These are phyloP conservation scores for Diaporthe vexans DNA, from an alignment of 2,329 filamentous ascomycete species.

Conservation along the genomic window DNA sequence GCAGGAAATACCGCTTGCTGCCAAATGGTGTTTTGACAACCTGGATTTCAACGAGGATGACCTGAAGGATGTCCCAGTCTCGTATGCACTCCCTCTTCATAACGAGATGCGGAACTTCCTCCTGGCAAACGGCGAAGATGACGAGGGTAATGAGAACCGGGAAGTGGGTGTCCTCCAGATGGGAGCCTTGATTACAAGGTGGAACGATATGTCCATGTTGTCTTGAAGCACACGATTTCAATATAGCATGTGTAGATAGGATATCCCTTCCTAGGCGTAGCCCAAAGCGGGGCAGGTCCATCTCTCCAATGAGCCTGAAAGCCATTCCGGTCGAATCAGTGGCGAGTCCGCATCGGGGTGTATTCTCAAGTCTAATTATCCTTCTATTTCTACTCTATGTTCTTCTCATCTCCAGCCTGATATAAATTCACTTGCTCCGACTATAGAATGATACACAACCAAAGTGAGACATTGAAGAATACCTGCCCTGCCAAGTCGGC, in stretches of 20 bases:
- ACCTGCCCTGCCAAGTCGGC: no score
- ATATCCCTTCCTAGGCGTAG: no score
- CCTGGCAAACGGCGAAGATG: neutral
- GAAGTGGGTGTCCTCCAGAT: neutral
- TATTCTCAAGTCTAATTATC: constrained; percentile 1
- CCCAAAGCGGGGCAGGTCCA: neutral
- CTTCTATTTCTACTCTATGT: neutral
- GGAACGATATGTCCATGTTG: neutral
- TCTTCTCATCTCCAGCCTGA: neutral
- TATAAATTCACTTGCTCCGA: neutral
- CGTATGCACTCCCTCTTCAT: constrained; percentile 9
- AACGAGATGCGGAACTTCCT: constrained; percentile 1
- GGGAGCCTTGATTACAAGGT: constrained; percentile 4
- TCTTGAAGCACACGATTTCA: neutral
- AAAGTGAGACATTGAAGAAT: neutral
- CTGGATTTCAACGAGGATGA: neutral
- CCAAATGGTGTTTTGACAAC: constrained; percentile 19
- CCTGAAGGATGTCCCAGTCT: constrained; percentile 9
- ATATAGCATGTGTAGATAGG: no score
- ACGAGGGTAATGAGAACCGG: neutral
- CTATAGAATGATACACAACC: neutral
- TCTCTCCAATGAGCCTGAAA: neutral
- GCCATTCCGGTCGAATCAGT: neutral
- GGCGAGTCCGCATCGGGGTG: neutral
- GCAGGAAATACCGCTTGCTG: neutral